Evolutionary conservation across 2,329 filamentous ascomycete species (phyloP), one percentile per base, ranked within the genome.

Genomic region (Diplodia corticola): DNA sequence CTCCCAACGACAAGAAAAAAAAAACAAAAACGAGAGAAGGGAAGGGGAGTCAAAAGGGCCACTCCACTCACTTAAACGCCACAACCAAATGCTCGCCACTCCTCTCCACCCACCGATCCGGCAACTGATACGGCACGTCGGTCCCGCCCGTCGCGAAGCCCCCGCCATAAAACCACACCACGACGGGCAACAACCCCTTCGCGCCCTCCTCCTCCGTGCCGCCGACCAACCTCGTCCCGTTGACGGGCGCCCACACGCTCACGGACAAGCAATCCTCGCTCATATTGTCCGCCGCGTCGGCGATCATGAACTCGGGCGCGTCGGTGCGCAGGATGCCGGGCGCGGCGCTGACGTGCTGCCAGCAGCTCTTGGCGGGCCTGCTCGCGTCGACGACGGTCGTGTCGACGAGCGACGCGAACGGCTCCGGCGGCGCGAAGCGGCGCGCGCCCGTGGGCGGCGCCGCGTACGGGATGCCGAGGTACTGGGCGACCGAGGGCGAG

Each of bases 381-480:
- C 50, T 26, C 20, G 64, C 71, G 50, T 61, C 54, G 5, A 54
- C 40, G 46, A 37, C 46, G 15, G 33, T 20, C 33, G 71, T 72
- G 54, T 71, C 67, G 50, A 70, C 72, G 51, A 68, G 69, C 64
- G 73, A 72, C 48, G 70, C 67, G 51, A 70, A 74, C 51, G 68
- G 69, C 66, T 74, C 71, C 3, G 74, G 73, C 3, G 74, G 69
- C 13, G 71, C 73, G 66, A 76, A 79, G 40, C 76, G 71, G 49
- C 77, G 69, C 48, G 73, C 68, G 10, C 73, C 76, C 17, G 74
- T 67, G 13, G 77, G 76, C 15, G 76, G 71, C 66, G 74, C 70
- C 2, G 75, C 77, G 63, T 75, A 79, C 13, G 73, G 73, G 40
- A 78, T 76, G n/a, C 76, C 76, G 24, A 79, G 67, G 48, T 77